Evolutionary conservation across 2,329 filamentous ascomycete genomes (phyloP).

Genomic region (Lecanicillium sp.): DNA sequence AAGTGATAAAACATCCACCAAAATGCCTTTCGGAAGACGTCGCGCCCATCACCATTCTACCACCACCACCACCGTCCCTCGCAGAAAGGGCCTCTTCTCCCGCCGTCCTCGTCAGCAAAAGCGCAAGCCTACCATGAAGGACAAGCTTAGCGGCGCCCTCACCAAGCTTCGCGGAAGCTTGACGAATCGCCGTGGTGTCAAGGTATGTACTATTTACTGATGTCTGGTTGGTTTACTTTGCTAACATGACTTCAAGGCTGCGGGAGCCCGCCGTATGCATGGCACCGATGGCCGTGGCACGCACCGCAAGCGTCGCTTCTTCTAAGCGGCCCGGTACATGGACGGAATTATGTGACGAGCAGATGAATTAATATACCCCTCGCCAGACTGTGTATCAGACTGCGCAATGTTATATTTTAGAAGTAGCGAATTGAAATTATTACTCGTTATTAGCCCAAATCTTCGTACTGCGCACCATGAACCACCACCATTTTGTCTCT

Average conservation of each 20-base stretch:
- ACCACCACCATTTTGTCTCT: no score
- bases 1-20: constrained; percentile 12
- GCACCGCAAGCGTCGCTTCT: constrained; percentile 19
- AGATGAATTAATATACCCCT: no score
- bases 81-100: constrained; percentile 31
- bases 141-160: constrained; percentile 72
- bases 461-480: no score
- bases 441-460: no score
- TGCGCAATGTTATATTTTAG: no score
- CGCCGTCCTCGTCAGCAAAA: constrained; percentile 51
- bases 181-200: constrained; percentile 61
- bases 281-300: constrained; percentile 63
- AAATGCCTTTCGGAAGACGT: constrained; percentile 24
- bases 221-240: no score
- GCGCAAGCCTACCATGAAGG: constrained; percentile 60
- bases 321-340: no score
- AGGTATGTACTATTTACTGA: constrained; percentile 46
- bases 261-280: constrained; percentile 65
- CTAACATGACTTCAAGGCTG: constrained; percentile 41
- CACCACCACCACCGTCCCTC: constrained; percentile 34
- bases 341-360: no score
- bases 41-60: constrained; percentile 23
- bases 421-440: no score
- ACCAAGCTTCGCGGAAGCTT: constrained; percentile 65
- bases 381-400: no score